These are phyloP conservation scores for Mycena sp. DNA, from an alignment of 1,284 basidiomycete genomes.

Conservation along the genomic window DNA sequence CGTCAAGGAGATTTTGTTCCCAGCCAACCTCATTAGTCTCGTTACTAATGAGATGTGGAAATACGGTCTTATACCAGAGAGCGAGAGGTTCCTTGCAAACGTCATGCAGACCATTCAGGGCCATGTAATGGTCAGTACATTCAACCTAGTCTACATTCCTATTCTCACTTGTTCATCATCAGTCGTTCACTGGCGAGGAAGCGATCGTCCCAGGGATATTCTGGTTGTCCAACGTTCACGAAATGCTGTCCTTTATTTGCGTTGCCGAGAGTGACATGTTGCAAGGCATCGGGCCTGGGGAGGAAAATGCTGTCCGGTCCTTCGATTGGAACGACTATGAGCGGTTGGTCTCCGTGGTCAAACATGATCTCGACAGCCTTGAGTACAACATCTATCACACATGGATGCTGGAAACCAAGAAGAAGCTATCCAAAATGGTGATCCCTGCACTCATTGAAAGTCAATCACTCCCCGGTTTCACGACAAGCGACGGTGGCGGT, in stretches of 20 bases:
- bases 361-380: conserved; percentile 97
- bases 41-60: conserved; percentile 99
- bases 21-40: conserved; percentile 97
- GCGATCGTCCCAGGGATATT: conserved; percentile 97
- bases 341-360: conserved; percentile 95
- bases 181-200: conserved; percentile 95
- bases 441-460: conserved; percentile 98
- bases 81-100: conserved; percentile 97
- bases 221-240: conserved; percentile 99
- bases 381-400: conserved; percentile 99
- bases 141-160: background rate
- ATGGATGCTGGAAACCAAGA: conserved; percentile 99
- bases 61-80: conserved; percentile 96
- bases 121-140: conserved; percentile 90
- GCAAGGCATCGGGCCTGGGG: conserved; percentile 97
- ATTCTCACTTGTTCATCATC: conserved; percentile 16
- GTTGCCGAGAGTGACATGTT: conserved; percentile 98
- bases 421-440: conserved; percentile 96
- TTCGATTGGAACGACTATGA: conserved; percentile 99
- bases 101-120: conserved; percentile 99
- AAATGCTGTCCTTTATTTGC: conserved; percentile 98
- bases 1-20: conserved; percentile 98
- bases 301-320: conserved; percentile 88
- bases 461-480: conserved; percentile 97
- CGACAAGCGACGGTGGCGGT: conserved; percentile 93